Evolutionary conservation across 1,284 basidiomycete species (phyloP).

Genomic region (Apiotrichum sp.): DNA sequence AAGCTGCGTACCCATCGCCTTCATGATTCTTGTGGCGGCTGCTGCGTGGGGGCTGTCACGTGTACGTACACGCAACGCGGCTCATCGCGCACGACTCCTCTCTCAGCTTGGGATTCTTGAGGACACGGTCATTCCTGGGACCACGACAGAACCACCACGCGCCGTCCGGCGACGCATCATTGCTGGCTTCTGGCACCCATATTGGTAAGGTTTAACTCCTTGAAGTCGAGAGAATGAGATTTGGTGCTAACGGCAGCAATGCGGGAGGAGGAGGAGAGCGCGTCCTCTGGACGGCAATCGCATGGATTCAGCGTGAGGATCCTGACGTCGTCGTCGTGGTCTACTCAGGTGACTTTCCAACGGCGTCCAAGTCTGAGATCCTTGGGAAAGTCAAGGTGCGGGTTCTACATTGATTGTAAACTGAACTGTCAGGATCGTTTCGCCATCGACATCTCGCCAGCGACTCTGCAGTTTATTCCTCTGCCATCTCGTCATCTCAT

Average conservation of each 20-base stretch:
- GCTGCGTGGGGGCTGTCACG: conserved; percentile 14
- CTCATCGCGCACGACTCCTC: conserved; percentile 25
- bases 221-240: conserved; percentile 19
- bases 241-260: conserved; percentile 57
- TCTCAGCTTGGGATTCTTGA: conserved; percentile 30
- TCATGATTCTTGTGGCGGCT: conserved; percentile 22
- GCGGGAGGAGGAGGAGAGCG: conserved; percentile 96
- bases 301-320: conserved; percentile 67
- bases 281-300: conserved; percentile 88
- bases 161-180: conserved; percentile 43
- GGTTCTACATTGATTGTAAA: not conserved
- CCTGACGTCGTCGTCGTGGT: conserved; percentile 69
- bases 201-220: conserved; percentile 58
- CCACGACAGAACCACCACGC: conserved; percentile 24
- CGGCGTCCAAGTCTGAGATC: conserved; percentile 73
- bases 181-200: conserved; percentile 90
- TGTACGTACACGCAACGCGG: conserved; percentile 24
- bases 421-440: conserved; percentile 61
- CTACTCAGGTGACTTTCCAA: conserved; percentile 77
- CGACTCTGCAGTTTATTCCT: conserved; percentile 69
- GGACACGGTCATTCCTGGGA: conserved; percentile 27
- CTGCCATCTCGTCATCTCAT: conserved; percentile 65
- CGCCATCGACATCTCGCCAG: conserved; percentile 64
- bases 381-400: conserved; percentile 70
- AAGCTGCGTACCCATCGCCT: conserved; percentile 33